These are phyloP conservation scores for Hygrocybe punicea DNA, from an alignment of 768 basidiomycete species.

Conservation along the genomic window DNA sequence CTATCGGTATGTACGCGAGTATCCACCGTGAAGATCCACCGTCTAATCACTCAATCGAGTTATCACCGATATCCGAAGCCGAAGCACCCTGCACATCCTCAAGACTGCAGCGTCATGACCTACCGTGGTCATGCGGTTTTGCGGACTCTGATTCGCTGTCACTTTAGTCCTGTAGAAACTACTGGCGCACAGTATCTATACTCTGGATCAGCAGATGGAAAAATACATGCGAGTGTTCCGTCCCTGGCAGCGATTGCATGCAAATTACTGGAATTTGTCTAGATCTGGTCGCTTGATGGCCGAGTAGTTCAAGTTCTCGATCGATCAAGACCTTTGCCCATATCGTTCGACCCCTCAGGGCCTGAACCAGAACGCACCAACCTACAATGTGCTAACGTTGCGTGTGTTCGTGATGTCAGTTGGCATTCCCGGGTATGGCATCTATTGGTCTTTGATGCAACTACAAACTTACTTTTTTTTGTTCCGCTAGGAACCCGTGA, in stretches of 20 bases:
- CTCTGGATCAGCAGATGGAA: constrained; percentile 85
- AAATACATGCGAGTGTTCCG: constrained; percentile 61
- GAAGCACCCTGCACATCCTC: constrained; percentile 63
- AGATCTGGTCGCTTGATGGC: constrained; percentile 97
- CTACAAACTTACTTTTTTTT: not conserved
- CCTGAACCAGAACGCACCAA: constrained; percentile 40
- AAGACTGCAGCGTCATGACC: constrained; percentile 93
- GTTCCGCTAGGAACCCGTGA: constrained; percentile 64
- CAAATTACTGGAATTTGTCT: constrained; percentile 8
- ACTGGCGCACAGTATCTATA: constrained; percentile 94
- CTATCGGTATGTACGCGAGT: constrained; percentile 60
- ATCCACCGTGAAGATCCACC: not conserved
- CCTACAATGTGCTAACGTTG: constrained; percentile 27
- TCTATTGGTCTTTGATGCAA: not conserved
- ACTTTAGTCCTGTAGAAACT: constrained; percentile 91
- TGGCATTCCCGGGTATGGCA: constrained; percentile 79
- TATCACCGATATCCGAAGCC: constrained; percentile 66
- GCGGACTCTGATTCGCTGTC: constrained; percentile 89
- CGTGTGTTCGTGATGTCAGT: constrained; percentile 88
- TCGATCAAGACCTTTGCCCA: constrained; percentile 67
- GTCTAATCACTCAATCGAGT: constrained; percentile 33
- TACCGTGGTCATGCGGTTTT: constrained; percentile 90
- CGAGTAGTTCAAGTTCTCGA: constrained; percentile 79
- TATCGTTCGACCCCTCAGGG: constrained; percentile 69
- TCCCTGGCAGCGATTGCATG: constrained; percentile 1